Evolutionary conservation across 208 protist genomes (phyloP).

Genomic region (Vickermania spadyakhi): DNA sequence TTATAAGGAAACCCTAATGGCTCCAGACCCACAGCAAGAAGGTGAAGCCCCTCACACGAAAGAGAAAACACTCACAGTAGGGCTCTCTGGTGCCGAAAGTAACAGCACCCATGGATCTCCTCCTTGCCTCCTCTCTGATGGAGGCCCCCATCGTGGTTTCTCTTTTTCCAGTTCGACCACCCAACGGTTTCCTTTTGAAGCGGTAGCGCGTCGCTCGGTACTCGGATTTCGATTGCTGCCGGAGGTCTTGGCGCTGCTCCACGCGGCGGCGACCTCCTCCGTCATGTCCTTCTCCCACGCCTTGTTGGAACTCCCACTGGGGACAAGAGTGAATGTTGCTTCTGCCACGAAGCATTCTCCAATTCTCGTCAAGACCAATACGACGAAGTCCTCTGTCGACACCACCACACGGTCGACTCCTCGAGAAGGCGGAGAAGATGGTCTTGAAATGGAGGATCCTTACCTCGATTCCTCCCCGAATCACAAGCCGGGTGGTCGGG

Average conservation of each 20-base stretch:
- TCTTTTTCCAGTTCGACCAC: too few species aligned
- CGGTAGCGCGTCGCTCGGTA: background rate
- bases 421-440: background rate
- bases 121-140: too few species aligned
- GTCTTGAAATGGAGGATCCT: background rate
- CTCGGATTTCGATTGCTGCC: background rate
- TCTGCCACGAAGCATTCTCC: background rate
- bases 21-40: background rate
- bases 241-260: background rate
- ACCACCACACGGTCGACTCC: background rate
- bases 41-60: background rate
- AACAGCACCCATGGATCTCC: too few species aligned
- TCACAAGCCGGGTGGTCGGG: background rate
- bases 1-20: background rate
- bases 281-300: background rate
- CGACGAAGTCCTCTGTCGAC: background rate
- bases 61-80: too few species aligned
- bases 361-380: background rate
- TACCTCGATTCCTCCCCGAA: too few species aligned
- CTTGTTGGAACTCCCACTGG: background rate
- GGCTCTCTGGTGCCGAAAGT: too few species aligned
- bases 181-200: too few species aligned
- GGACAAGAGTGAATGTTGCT: too few species aligned
- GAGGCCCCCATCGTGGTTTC: too few species aligned
- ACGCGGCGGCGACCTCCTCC: background rate